Conservation (phyloP, 208 protist genomes). For the Leishmania braziliensis region DNA sequence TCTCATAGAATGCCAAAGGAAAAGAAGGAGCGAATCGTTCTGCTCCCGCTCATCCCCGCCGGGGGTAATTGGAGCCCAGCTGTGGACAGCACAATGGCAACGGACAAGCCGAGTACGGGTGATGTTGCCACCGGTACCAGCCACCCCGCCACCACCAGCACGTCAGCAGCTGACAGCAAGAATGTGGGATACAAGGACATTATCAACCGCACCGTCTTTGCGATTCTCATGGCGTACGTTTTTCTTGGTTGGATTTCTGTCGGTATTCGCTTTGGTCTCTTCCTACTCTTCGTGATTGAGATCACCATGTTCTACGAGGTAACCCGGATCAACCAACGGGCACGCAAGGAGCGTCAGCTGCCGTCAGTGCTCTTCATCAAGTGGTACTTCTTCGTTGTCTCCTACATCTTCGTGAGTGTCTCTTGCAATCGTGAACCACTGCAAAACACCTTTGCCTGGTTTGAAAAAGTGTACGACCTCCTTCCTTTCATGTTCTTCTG, state of each 20-base stretch:
- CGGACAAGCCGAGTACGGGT: not conserved
- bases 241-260: constrained; percentile 82
- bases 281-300: constrained; percentile 66
- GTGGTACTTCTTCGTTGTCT: constrained; percentile 76
- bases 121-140: not conserved
- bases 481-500: constrained; percentile 73
- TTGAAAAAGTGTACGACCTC: constrained; percentile 51
- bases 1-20: constrained; percentile 1
- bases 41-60: constrained; percentile 25
- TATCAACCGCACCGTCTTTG: constrained; percentile 85
- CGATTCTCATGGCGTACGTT: constrained; percentile 84
- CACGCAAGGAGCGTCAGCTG: constrained; percentile 78
- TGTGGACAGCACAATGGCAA: not conserved
- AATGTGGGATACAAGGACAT: constrained; percentile 66
- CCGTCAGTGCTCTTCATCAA: constrained; percentile 74
- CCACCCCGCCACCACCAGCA: not conserved
- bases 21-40: constrained; percentile 29
- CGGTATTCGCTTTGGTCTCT: constrained; percentile 72
- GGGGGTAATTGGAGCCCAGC: not conserved
- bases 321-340: constrained; percentile 82
- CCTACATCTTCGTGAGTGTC: constrained; percentile 44
- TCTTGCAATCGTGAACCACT: constrained; percentile 62
- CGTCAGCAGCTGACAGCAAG: constrained; percentile 28
- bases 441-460: constrained; percentile 54
- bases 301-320: constrained; percentile 90